Base-by-base conservation (phyloP, 2,329 filamentous ascomycete species). In the Fusarium hainanense region DNA sequence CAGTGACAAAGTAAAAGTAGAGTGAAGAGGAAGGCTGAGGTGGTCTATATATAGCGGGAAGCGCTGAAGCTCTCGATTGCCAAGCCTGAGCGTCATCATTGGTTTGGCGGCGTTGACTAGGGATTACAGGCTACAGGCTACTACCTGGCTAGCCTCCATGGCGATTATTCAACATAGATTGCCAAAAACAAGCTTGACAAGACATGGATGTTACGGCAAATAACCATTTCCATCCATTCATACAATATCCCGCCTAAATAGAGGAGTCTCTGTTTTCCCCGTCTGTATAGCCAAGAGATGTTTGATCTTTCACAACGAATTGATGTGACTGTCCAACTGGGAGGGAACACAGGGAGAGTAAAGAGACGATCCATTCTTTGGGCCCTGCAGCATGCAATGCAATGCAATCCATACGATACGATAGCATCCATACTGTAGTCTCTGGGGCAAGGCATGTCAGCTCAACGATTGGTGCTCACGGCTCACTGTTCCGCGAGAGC, bases 21-120 rank as follows among this genome's bases (percentile, higher is more conserved):
- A 23, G 28, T 34, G 34, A 25, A 62, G 56, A 46, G 55, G 54
- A 40, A 68, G 43, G 65, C 54, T 48, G 25, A 47, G 42, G 48
- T 54, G 54, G 48, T 54, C 65, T 69, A 69, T 66, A 66, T 62
- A 66, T 67, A 67, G 66, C 58, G 48, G 48, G 40, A 61, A 54
- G 60, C 60, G 62, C 62, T 65, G 62, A 65, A 65, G 62, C 60
- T 43, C 48, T 34, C 21, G 40, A 27, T 51, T 14, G 49, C 49
- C 49, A 51, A 51, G 48, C 43, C 63, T 54, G 52, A 58, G 42
- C 64, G 68, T 58, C 64, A 62, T 58, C 52, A 51, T 48, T 51
- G 46, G 48, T 50, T 50, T 59, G 60, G 56, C 57, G 51, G 54
- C 44, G 54, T 60, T 54, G 63, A 59, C 66, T 46, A 66, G 40